Conservation (phyloP, 106 monocot species). For the Cymbidium sinense region DNA sequence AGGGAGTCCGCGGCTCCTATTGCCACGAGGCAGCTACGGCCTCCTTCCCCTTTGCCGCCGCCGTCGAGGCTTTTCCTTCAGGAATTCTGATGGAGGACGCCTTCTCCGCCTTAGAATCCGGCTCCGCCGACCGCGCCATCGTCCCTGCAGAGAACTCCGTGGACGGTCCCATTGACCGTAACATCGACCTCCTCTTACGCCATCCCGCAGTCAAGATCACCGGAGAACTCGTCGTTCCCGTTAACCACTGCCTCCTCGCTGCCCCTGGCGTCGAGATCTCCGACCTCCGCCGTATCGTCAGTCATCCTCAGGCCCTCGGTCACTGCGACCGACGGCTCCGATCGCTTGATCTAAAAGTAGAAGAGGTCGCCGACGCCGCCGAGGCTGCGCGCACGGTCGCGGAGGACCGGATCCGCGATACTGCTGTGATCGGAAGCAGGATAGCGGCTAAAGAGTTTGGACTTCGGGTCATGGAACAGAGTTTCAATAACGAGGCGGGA, state of each 20-base stretch:
- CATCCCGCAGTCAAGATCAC: slow-evolving; percentile 39
- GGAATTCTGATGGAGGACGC: slow-evolving; percentile 41
- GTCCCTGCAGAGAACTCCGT: slow-evolving; percentile 69
- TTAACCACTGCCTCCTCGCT: slow-evolving; percentile 61
- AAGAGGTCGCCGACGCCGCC: slow-evolving; percentile 51
- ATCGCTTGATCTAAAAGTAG: slow-evolving; percentile 30
- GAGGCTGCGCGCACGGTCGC: slow-evolving; percentile 43
- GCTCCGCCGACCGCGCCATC: slow-evolving; percentile 57
- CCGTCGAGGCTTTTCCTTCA: slow-evolving; percentile 25
- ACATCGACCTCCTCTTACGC: slow-evolving; percentile 64
- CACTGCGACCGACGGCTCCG: slow-evolving; percentile 38
- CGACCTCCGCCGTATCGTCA: slow-evolving; percentile 38
- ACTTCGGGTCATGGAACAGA: slow-evolving; percentile 27
- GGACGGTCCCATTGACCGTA: slow-evolving; percentile 58
- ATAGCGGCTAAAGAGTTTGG: slow-evolving; percentile 63
- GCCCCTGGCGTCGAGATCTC: slow-evolving; percentile 11
- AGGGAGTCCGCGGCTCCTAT: slow-evolving; percentile 60
- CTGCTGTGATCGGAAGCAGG: slow-evolving; percentile 59
- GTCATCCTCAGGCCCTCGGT: slow-evolving; percentile 60
- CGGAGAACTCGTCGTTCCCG: slow-evolving; percentile 60
- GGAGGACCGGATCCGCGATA: slow-evolving; percentile 35
- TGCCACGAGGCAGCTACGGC: slow-evolving; percentile 63
- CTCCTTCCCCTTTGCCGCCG: slow-evolving; percentile 23
- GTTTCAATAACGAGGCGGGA: slow-evolving; percentile 42
- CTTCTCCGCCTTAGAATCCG: slow-evolving; percentile 39